Evolutionary conservation across 2,329 filamentous ascomycete genomes (phyloP).

Genomic region (Xylogone sp.): DNA sequence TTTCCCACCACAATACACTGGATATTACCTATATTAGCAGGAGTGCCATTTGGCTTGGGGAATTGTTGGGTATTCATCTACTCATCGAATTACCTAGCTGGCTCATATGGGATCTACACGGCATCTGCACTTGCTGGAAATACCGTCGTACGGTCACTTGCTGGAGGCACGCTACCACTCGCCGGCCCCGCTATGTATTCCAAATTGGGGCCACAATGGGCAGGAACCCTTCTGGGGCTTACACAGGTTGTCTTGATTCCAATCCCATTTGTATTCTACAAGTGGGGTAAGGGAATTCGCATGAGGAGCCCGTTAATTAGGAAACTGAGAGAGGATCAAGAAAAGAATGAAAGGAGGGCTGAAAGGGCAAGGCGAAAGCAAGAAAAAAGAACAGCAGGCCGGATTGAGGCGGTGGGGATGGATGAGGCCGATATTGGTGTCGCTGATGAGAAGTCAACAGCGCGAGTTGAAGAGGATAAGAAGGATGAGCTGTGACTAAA

Average conservation of each 20-base stretch:
- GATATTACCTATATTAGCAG: conserved; percentile 74
- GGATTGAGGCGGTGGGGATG: conserved; percentile 5
- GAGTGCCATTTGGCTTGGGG: conserved; percentile 74
- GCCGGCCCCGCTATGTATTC: conserved; percentile 71
- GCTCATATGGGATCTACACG: conserved; percentile 76
- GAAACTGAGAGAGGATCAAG: conserved; percentile 30
- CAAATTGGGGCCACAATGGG: conserved; percentile 70
- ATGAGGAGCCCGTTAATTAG: conserved; percentile 43
- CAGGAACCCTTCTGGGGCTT: conserved; percentile 70
- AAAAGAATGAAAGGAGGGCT: conserved; percentile 19
- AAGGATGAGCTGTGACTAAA: not conserved
- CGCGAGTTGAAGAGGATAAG: not conserved
- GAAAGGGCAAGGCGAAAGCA: conserved; percentile 10
- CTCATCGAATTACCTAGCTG: conserved; percentile 73
- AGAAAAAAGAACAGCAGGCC: conserved; percentile 7
- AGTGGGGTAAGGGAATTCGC: conserved; percentile 51
- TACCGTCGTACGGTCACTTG: conserved; percentile 64
- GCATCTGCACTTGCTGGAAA: conserved; percentile 80
- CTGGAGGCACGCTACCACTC: conserved; percentile 76
- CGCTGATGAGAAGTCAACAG: conserved; percentile 1
- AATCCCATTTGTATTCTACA: conserved; percentile 76
- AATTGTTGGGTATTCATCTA: conserved; percentile 82
- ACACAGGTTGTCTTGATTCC: conserved; percentile 72
- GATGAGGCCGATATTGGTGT: conserved; percentile 6
- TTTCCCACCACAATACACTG: conserved; percentile 74